Percentiles rank a stretch among this genome's conserved stretches.
These are phyloP conservation scores for Podaxis sp. DNA, from an alignment of 768 basidiomycete genomes.

Conservation along the genomic window DNA sequence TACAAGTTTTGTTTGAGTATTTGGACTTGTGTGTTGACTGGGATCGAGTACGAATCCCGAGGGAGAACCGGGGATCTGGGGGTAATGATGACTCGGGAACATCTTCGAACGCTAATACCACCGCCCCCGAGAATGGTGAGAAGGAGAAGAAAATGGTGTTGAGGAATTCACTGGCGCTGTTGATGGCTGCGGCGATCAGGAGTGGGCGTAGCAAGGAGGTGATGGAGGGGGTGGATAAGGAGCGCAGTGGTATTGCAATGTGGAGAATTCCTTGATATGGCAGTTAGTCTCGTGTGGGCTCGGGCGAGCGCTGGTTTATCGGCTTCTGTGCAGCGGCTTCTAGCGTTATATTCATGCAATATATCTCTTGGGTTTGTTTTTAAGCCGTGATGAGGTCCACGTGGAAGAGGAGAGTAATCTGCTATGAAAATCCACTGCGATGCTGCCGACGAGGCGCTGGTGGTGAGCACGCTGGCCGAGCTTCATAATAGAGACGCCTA, in stretches of 20 bases:
- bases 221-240: constrained; percentile 50
- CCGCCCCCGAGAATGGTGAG: not conserved
- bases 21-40: constrained; percentile 61
- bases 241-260: constrained; percentile 60
- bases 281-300: not conserved
- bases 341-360: not conserved
- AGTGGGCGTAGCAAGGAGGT: constrained; percentile 50
- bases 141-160: constrained; percentile 36
- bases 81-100: not conserved
- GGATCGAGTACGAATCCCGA: constrained; percentile 40
- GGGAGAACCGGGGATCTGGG: constrained; percentile 6
- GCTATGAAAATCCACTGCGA: not conserved
- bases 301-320: not conserved
- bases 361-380: not conserved
- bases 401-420: not conserved
- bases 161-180: constrained; percentile 41
- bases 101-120: not conserved
- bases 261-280: constrained; percentile 51
- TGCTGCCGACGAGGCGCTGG: not conserved
- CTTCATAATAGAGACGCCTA: not conserved
- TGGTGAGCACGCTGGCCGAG: not conserved
- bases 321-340: not conserved
- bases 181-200: constrained; percentile 52
- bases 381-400: not conserved
- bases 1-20: constrained; percentile 53